Evolutionary conservation across 768 basidiomycete genomes (phyloP).

Genomic region (Leccinum obscurum): DNA sequence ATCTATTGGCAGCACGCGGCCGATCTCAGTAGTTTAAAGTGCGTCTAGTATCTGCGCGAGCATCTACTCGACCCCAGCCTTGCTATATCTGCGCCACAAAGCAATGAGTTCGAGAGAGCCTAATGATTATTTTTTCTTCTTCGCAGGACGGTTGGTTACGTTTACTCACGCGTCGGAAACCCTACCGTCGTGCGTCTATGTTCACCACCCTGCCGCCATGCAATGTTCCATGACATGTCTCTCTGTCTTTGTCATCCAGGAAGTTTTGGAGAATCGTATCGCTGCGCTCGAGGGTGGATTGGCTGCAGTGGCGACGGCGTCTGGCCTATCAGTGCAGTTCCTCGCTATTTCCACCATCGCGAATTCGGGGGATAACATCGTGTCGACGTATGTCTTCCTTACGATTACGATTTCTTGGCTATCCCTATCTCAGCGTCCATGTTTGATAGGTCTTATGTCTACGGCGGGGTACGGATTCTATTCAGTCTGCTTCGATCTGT

Average conservation of each 20-base stretch:
- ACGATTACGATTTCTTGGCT: background rate
- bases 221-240: too few relatives aligned
- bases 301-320: conserved; percentile 56
- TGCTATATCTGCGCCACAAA: background rate
- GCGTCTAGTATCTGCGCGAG: background rate
- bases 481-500: background rate
- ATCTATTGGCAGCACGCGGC: conserved; percentile 45
- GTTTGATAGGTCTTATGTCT: conserved; percentile 45
- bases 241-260: too few relatives aligned
- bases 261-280: conserved; percentile 57
- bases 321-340: conserved; percentile 64
- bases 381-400: conserved; percentile 47
- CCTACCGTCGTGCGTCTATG: conserved; percentile 15
- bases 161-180: conserved; percentile 55
- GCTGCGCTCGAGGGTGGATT: conserved; percentile 63
- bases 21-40: conserved; percentile 51
- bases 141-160: conserved; percentile 44
- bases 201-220: background rate
- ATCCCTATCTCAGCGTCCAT: background rate
- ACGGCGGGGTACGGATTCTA: conserved; percentile 51
- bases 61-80: background rate
- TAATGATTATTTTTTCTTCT: background rate
- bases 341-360: conserved; percentile 56
- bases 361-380: conserved; percentile 62
- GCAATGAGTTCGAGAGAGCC: background rate